Evolutionary conservation across 257 asterid species (phyloP).

Genomic region (Vinca minor): DNA sequence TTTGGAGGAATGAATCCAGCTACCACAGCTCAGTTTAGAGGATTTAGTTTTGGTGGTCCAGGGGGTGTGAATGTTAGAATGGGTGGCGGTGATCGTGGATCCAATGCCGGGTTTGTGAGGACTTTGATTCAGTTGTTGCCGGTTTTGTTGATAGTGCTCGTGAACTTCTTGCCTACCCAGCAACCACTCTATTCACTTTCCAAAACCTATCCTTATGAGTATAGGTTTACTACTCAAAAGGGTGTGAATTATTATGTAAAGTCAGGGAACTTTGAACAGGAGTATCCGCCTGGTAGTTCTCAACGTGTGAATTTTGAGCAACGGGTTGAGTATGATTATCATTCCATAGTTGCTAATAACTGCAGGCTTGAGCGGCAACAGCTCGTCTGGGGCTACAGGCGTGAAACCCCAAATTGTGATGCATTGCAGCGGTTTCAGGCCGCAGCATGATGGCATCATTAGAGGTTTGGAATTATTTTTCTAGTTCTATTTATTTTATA

Average conservation of each 20-base stretch:
- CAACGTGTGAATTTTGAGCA: constrained; percentile 54
- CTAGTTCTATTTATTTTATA: neutral
- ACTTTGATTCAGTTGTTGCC: constrained; percentile 67
- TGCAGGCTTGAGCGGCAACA: constrained; percentile 81
- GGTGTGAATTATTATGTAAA: constrained; percentile 78
- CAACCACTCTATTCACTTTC: constrained; percentile 69
- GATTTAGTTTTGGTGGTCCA: constrained; percentile 77
- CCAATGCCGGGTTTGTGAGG: constrained; percentile 42
- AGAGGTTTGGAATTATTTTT: constrained; percentile 18
- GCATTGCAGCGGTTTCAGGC: constrained; percentile 64
- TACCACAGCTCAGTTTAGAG: constrained; percentile 55
- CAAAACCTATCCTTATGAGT: constrained; percentile 40
- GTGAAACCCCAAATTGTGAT: constrained; percentile 80
- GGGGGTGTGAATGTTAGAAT: constrained; percentile 73
- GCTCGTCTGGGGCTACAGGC: constrained; percentile 68
- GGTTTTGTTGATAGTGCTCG: constrained; percentile 56
- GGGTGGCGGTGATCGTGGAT: constrained; percentile 60
- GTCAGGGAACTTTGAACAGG: constrained; percentile 59
- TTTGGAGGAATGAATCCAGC: constrained; percentile 80
- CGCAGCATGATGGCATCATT: constrained; percentile 30
- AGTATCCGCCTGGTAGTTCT: constrained; percentile 52
- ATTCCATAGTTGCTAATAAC: constrained; percentile 44
- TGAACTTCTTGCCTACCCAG: constrained; percentile 76
- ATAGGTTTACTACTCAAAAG: constrained; percentile 48
- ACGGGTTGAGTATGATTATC: constrained; percentile 65